A percentile compares a stretch with the other conserved stretches of the same genome.
phyloP scores from a whole-genome alignment of 768 basidiomycete species.

The Boletus insuetus region DNA sequence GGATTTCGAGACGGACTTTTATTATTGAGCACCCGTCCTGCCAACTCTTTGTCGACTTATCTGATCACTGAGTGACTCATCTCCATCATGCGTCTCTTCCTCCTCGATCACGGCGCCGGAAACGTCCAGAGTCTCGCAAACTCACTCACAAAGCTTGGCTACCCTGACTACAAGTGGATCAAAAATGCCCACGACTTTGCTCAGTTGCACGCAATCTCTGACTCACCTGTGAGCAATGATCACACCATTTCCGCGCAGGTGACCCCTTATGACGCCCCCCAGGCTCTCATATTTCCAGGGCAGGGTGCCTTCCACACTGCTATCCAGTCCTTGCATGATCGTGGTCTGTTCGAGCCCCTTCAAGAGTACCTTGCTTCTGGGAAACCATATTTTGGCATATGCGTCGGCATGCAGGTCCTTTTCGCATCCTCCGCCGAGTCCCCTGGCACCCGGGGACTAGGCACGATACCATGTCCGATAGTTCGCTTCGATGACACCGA shows the following conservation, averaged over 20 bases:
- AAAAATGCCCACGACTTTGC: slow-evolving; percentile 75
- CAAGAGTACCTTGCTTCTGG: slow-evolving; percentile 82
- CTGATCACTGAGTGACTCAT: too few relatives aligned
- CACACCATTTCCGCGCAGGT: slow-evolving; percentile 5
- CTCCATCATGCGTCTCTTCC: slow-evolving; percentile 59
- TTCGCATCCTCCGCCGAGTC: slow-evolving; percentile 86
- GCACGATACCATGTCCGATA: slow-evolving; percentile 80
- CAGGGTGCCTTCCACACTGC: slow-evolving; percentile 93
- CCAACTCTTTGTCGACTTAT: too few relatives aligned
- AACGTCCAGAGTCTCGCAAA: slow-evolving; percentile 95
- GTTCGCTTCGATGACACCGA: slow-evolving; percentile 63
- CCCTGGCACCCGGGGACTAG: slow-evolving; percentile 64
- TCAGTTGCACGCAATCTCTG: slow-evolving; percentile 32
- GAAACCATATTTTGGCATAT: slow-evolving; percentile 95
- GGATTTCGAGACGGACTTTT: too few relatives aligned
- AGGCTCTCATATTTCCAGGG: slow-evolving; percentile 97
- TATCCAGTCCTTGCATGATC: slow-evolving; percentile 66
- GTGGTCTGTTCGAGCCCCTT: slow-evolving; percentile 79
- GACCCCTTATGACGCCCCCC: slow-evolving; percentile 10
- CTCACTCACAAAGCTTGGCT: slow-evolving; percentile 79
- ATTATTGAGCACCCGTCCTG: too few relatives aligned
- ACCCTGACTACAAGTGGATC: slow-evolving; percentile 84
- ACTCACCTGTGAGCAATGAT: slow-evolving; percentile 61
- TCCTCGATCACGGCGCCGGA: slow-evolving; percentile 96
- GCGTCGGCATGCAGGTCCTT: slow-evolving; percentile 97